Base-by-base conservation (phyloP, 1,139 yeast genomes). In the Kurtzmaniella quercitrusa region DNA sequence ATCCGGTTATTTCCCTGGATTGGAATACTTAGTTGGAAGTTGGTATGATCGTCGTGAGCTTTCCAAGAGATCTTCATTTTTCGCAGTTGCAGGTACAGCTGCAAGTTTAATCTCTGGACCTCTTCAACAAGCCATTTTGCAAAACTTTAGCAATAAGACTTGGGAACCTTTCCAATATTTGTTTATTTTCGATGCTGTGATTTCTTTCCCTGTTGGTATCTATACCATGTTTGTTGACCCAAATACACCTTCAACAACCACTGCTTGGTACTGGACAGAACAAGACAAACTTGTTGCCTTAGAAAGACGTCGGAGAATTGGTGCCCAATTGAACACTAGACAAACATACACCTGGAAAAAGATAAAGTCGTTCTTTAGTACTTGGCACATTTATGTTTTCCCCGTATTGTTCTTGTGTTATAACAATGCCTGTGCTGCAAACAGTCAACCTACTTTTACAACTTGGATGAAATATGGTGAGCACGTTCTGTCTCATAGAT, bases 1-100 rank as follows among this genome's bases (percentile, higher is more conserved):
- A 55, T 58, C 80, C 18, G 84, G 84, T 0, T 76, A 76, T 47
- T 80, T 78, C 57, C 85, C 85, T 2, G 79, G 78, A 19, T 62
- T 78, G 45, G 76, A 71, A 26, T 76, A 71, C 49, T 60, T 78
- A 33, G 54, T 77, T n/a, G 83, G 83, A 2, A 66, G 76, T 8
- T 76, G 78, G 74, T 76, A 76, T 50, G 42, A 39, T 28, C 16
- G 42, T 11, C 59, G 61, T 12, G 82, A 78, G 47, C 57, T 77
- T 36, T 65, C 74, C 33, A 69, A 76, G 45, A 59, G 85, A 48
- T 68, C 79, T 26, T 68, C 78, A 32, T 70, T 65, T 38, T 79
- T 78, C 56, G 65, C 66, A 1, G 59, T 68, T 22, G 53, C 64
- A n/a, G 57, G 56, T 7, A 55, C 50, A 33, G 57, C 61, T 15